A percentile compares a stretch with the other conserved stretches of the same genome.
These are phyloP conservation scores for Backusella circina DNA, from an alignment of 192 early-diverging fungal species.

Conservation along the genomic window DNA sequence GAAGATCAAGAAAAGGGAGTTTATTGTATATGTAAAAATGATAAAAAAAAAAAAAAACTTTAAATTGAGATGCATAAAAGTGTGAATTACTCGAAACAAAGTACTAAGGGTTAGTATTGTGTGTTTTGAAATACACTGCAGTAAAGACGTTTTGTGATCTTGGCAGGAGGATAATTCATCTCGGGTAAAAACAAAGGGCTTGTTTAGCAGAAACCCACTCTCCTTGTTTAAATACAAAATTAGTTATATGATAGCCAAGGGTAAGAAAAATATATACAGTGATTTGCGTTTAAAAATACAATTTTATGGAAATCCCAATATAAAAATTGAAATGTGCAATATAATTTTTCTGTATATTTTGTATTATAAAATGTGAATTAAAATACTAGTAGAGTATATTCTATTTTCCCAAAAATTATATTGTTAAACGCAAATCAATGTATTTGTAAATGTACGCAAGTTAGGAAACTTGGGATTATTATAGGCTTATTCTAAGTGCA, in stretches of 20 bases:
- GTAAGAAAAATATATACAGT: neutral
- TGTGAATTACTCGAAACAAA: neutral
- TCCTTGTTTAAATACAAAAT: neutral
- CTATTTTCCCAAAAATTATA: too few relatives aligned
- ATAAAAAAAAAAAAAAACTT: neutral
- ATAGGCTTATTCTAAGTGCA: neutral
- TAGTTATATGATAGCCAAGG: neutral
- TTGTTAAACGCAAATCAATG: too few relatives aligned
- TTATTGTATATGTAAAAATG: neutral
- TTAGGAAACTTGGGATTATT: neutral
- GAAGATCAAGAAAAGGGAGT: neutral
- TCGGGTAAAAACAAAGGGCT: neutral
- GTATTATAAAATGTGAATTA: too few relatives aligned
- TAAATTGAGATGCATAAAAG: neutral
- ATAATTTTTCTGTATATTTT: too few relatives aligned
- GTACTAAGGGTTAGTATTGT: neutral
- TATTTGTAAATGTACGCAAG: neutral
- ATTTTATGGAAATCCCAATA: too few relatives aligned
- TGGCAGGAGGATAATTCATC: neutral
- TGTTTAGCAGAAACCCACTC: neutral
- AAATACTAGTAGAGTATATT: too few relatives aligned
- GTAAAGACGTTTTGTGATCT: neutral
- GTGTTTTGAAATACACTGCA: neutral
- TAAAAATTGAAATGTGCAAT: too few relatives aligned
- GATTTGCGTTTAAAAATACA: too few relatives aligned